Conservation (phyloP, 148 eudicot genomes). For the Salicornia ramosissima region DNA sequence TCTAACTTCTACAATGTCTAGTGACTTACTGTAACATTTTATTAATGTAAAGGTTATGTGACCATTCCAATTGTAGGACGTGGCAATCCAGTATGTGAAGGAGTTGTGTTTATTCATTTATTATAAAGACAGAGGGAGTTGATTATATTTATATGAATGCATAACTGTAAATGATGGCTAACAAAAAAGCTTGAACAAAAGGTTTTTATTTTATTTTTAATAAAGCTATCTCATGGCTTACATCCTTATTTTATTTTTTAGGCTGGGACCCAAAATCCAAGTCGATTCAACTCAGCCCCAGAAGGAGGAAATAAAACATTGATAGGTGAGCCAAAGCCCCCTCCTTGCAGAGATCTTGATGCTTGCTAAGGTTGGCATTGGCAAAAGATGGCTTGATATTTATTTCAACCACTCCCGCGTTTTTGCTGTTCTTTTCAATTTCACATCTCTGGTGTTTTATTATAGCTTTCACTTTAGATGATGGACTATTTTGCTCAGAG, state of each 20-base stretch:
- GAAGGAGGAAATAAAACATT: conserved; percentile 84
- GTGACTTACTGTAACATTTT: neutral
- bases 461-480: conserved; percentile 2
- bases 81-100: neutral
- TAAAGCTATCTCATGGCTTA: conserved; percentile 6
- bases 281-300: conserved; percentile 57
- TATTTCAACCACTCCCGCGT: conserved; percentile 15
- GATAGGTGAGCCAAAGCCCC: conserved; percentile 83
- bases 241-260: conserved; percentile 24
- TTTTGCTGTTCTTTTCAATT: conserved; percentile 18
- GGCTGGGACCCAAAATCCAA: conserved; percentile 83
- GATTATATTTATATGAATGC: neutral
- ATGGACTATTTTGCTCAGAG: neutral
- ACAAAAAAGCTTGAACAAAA: too few relatives aligned
- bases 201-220: neutral
- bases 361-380: conserved; percentile 51
- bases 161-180: neutral
- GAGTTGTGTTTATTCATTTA: neutral
- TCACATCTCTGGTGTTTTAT: neutral
- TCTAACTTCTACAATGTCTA: neutral
- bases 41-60: neutral
- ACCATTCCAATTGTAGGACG: neutral
- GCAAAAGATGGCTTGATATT: conserved; percentile 18
- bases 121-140: neutral
- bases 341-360: conserved; percentile 86